phyloP scores from a whole-genome alignment of 805 yeast species.

The Yamadazyma insecticola region DNA sequence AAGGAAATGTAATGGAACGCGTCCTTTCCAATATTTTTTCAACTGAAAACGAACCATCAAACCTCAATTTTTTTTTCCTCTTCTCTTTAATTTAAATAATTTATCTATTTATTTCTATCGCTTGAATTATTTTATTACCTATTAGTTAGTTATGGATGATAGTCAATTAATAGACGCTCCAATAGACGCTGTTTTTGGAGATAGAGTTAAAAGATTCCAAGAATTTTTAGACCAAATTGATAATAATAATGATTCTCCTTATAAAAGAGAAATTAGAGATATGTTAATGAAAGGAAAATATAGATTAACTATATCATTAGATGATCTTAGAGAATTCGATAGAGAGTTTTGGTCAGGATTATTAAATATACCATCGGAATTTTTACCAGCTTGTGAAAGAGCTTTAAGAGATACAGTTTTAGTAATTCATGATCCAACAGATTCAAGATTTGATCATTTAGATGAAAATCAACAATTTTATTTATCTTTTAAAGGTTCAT shows the following conservation, averaged over 20 bases:
- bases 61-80: not conserved
- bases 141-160: constrained; percentile 9
- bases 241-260: constrained; percentile 50
- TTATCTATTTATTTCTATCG: too few relatives aligned
- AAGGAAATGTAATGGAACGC: constrained; percentile 24
- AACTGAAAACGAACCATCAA: too few relatives aligned
- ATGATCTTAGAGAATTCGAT: constrained; percentile 85
- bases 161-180: constrained; percentile 23
- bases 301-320: constrained; percentile 72
- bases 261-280: constrained; percentile 63
- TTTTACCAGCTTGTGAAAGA: constrained; percentile 80
- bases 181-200: constrained; percentile 56
- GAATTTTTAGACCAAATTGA: constrained; percentile 73
- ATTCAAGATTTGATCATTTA: constrained; percentile 44
- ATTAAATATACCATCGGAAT: constrained; percentile 74
- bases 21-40: constrained; percentile 10
- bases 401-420: constrained; percentile 78
- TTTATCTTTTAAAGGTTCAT: constrained; percentile 82
- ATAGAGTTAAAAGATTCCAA: constrained; percentile 82
- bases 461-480: constrained; percentile 63
- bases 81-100: constrained; percentile 1
- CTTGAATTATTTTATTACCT: not conserved
- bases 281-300: constrained; percentile 66
- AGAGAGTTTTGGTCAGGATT: constrained; percentile 72
- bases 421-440: constrained; percentile 63